phyloP scores from a whole-genome alignment of 768 basidiomycete genomes.

The Russula compacta region DNA sequence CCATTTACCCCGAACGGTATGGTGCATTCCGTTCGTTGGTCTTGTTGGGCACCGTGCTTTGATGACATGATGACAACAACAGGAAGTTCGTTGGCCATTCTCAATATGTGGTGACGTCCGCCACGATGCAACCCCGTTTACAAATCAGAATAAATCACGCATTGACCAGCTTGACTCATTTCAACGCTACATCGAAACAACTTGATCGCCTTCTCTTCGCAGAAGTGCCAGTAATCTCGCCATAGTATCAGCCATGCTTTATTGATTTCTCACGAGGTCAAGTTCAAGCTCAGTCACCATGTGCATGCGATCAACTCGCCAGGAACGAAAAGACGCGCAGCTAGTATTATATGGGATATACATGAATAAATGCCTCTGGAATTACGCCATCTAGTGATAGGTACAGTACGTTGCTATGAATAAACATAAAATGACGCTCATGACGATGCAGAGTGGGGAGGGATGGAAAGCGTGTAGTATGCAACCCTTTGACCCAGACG shows the following conservation, averaged over 20 bases:
- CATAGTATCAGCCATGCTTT: not conserved
- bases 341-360: slow-evolving; percentile 12
- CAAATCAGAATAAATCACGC: not conserved
- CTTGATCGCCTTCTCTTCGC: not conserved
- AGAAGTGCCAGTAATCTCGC: not conserved
- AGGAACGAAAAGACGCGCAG: not conserved
- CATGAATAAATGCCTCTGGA: slow-evolving; percentile 9
- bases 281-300: not conserved
- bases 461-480: not conserved
- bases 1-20: not conserved
- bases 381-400: slow-evolving; percentile 17
- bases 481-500: not conserved
- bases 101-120: slow-evolving; percentile 1
- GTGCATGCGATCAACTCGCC: not conserved
- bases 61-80: not conserved
- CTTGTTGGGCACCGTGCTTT: not conserved
- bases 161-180: not conserved
- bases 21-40: not conserved
- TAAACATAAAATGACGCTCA: slow-evolving; percentile 16
- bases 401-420: slow-evolving; percentile 11
- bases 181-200: not conserved
- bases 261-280: not conserved
- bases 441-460: not conserved
- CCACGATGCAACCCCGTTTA: slow-evolving; percentile 12
- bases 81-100: not conserved